Evolutionary conservation across 495 filamentous ascomycete genomes (phyloP).

Genomic region (Evernia prunastri): DNA sequence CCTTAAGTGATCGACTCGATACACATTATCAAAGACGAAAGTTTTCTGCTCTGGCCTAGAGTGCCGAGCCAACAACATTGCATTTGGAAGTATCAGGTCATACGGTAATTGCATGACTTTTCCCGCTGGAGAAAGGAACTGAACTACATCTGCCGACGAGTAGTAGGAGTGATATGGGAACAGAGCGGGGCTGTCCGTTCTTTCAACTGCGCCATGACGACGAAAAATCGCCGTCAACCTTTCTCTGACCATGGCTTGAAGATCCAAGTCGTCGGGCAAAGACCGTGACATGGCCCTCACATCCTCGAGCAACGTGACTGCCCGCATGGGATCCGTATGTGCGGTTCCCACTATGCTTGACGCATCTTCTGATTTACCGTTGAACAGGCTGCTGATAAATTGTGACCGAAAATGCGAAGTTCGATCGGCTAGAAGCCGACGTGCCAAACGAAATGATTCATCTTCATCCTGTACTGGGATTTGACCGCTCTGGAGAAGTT

Average conservation of each 20-base stretch:
- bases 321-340: slow-evolving; percentile 9
- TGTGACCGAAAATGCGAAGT: slow-evolving; percentile 85
- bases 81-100: slow-evolving; percentile 85
- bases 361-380: not conserved
- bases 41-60: slow-evolving; percentile 63
- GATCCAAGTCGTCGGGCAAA: slow-evolving; percentile 52
- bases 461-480: slow-evolving; percentile 88
- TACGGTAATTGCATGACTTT: slow-evolving; percentile 85
- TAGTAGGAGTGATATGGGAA: slow-evolving; percentile 81
- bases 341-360: not conserved
- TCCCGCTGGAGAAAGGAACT: slow-evolving; percentile 74
- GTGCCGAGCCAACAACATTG: slow-evolving; percentile 72
- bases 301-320: slow-evolving; percentile 22
- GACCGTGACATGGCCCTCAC: slow-evolving; percentile 18
- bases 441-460: slow-evolving; percentile 74
- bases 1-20: slow-evolving; percentile 69
- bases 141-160: slow-evolving; percentile 50
- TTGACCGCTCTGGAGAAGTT: slow-evolving; percentile 80
- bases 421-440: slow-evolving; percentile 72
- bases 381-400: slow-evolving; percentile 56
- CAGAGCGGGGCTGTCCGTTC: slow-evolving; percentile 57
- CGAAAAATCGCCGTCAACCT: slow-evolving; percentile 73
- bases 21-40: slow-evolving; percentile 85
- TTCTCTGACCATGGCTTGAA: slow-evolving; percentile 70
- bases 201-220: slow-evolving; percentile 84